phyloP scores from a whole-genome alignment of 2,329 filamentous ascomycete genomes.

The Macrophomina tecta region DNA sequence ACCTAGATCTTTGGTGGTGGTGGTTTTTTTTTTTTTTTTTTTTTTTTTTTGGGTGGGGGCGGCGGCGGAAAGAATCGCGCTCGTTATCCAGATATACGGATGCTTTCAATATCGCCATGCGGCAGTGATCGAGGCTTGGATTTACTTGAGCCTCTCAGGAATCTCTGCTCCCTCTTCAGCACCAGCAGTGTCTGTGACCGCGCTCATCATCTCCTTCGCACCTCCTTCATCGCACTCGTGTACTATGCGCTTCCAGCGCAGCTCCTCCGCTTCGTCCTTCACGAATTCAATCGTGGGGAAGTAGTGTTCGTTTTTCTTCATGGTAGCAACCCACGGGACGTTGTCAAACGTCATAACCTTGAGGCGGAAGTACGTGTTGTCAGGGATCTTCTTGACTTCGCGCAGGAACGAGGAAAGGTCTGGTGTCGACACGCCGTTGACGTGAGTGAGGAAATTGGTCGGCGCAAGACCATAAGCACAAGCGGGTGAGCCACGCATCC shows the following conservation, averaged over 20 bases:
- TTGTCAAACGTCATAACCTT: conserved; percentile 99
- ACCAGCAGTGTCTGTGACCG: conserved; percentile 36
- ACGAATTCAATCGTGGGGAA: conserved; percentile 71
- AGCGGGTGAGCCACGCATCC: conserved; percentile 75
- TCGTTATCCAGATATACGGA: no score
- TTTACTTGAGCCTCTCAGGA: conserved; percentile 18
- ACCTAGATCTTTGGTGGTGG: neutral
- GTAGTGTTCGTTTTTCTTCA: conserved; percentile 99
- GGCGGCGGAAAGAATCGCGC: no score
- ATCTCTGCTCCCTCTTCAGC: conserved; percentile 13
- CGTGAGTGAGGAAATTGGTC: conserved; percentile 96
- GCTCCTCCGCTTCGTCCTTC: conserved; percentile 59
- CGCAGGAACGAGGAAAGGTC: conserved; percentile 81
- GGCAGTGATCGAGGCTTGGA: no score
- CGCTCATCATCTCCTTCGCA: conserved; percentile 35
- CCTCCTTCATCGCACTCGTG: conserved; percentile 57
- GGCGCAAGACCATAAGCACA: conserved; percentile 92
- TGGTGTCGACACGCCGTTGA: conserved; percentile 86
- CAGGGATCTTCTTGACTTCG: conserved; percentile 84
- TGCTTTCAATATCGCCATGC: neutral
- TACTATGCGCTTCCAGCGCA: conserved; percentile 64
- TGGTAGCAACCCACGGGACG: conserved; percentile 98
- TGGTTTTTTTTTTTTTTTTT: no score
- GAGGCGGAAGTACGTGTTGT: conserved; percentile 97
- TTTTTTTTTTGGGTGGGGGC: no score